phyloP scores from a whole-genome alignment of 495 filamentous ascomycete species.

The Neurospora pannonica region DNA sequence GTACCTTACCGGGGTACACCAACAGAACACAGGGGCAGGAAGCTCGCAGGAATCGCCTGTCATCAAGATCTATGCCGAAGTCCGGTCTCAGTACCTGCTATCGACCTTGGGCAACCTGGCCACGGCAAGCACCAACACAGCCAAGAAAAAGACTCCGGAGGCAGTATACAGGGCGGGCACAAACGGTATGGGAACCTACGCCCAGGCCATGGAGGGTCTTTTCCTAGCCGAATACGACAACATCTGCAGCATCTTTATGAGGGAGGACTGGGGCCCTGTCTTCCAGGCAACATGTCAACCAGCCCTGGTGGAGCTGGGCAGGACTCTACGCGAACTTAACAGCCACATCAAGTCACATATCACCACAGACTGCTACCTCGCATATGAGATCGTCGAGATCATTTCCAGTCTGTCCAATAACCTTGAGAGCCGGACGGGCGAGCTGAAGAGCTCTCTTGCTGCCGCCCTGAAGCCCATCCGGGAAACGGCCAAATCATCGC shows the following conservation, averaged over 20 bases:
- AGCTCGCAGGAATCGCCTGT: conserved; percentile 54
- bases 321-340: conserved; percentile 83
- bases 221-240: conserved; percentile 84
- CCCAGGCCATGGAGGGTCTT: conserved; percentile 74
- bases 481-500: conserved; percentile 81
- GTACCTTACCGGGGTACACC: conserved; percentile 27
- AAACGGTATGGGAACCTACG: conserved; percentile 87
- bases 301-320: conserved; percentile 69
- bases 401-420: conserved; percentile 71
- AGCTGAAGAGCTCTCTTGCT: conserved; percentile 71
- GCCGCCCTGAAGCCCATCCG: conserved; percentile 82
- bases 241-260: conserved; percentile 71
- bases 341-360: conserved; percentile 77
- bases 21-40: conserved; percentile 17
- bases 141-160: conserved; percentile 68
- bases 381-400: conserved; percentile 92
- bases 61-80: conserved; percentile 71
- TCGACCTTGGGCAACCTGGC: conserved; percentile 75
- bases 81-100: conserved; percentile 75
- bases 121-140: conserved; percentile 77
- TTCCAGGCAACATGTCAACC: conserved; percentile 67
- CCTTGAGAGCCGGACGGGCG: conserved; percentile 72
- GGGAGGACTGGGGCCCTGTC: conserved; percentile 71
- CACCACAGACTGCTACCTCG: conserved; percentile 88
- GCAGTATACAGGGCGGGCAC: conserved; percentile 83